Percentiles rank a stretch among this genome's conserved stretches.
Evolutionary conservation across 2,329 filamentous ascomycete genomes (phyloP).

Genomic region (Lachnellula arida): DNA sequence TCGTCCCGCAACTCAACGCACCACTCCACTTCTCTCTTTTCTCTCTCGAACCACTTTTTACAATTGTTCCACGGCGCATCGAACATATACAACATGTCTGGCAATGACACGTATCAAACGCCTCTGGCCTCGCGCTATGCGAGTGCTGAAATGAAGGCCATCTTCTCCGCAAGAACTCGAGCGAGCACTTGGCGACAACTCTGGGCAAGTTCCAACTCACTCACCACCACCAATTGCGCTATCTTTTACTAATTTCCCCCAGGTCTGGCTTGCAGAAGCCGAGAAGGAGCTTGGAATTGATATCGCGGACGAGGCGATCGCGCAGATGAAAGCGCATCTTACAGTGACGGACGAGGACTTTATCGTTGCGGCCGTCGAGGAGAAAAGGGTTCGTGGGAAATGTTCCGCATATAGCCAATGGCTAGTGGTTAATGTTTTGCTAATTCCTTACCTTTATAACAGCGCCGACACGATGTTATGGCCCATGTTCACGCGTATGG

Average conservation of each 20-base stretch:
- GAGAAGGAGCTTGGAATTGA: conserved; percentile 76
- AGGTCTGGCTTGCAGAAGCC: conserved; percentile 76
- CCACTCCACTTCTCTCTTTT: background rate
- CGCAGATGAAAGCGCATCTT: conserved; percentile 67
- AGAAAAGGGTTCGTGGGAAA: conserved; percentile 46
- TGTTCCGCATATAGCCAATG: background rate
- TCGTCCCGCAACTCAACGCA: too few relatives aligned
- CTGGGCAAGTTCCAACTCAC: conserved; percentile 36
- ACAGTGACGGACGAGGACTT: conserved; percentile 73
- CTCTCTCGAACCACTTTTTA: background rate
- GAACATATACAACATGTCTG: conserved; percentile 20
- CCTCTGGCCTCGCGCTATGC: conserved; percentile 69
- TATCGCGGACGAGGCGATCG: conserved; percentile 69
- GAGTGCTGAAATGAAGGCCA: conserved; percentile 62
- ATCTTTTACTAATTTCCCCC: conserved; percentile 33
- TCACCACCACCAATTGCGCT: too few relatives aligned
- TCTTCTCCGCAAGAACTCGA: conserved; percentile 74
- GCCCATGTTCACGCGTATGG: conserved; percentile 63
- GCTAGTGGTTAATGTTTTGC: too few relatives aligned
- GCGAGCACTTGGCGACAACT: conserved; percentile 71
- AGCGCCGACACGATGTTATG: conserved; percentile 59
- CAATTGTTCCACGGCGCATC: background rate
- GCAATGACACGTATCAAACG: conserved; percentile 58
- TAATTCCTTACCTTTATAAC: background rate
- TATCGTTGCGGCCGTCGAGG: conserved; percentile 66